Evolutionary conservation across 2,329 filamentous ascomycete genomes (phyloP), one percentile per base, ranked within the genome.

Genomic region (Dothistroma pini): DNA sequence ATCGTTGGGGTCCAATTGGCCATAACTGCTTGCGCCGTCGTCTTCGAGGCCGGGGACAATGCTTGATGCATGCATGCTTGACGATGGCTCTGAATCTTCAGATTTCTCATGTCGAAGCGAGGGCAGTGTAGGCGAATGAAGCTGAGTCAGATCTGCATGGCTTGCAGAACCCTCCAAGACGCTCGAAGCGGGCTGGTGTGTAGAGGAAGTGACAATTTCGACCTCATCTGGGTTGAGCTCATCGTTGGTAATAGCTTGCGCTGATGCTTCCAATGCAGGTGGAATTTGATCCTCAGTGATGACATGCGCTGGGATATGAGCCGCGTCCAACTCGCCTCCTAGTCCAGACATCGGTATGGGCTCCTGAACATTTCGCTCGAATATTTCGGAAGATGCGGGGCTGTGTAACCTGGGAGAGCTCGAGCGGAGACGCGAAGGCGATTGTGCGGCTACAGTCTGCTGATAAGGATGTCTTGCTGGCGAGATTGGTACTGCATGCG

Each of bases 221-320:
- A 97, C 93, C 25, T 87, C 85, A 74, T 97, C 92, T 4, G 92
- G 91, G 74, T 95, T 89, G 55, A 97, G 83, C 60, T 88, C 87
- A 67, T 86, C 81, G 76, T 96, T 91, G 12, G 93, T 97, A 71
- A 97, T 96, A 60, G 93, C 92, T 70, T 93, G 86, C 48, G 92
- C 96, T 2, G 91, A 93, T 56, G 93, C 93, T 74, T 96, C 91
- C 53, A 97, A 82, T 12, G 96, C 93, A 0, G 93, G 85, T 8
- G 93, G 93, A 68, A 97, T 97, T 73, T 93, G 86, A 77, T 97
- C 93, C 75, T 97, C 93, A 8, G 91, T 96, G 69, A 93, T 87
- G 70, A 97, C 96, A 72, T 97, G 93, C 8, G 90, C 87, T 2
- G 93, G 93, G 63, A 97, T 95, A 54, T 74, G 71, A n/a, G 91